These are phyloP conservation scores for Reutealis trisperma DNA, from an alignment of 345 rosid species.

Conservation along the genomic window DNA sequence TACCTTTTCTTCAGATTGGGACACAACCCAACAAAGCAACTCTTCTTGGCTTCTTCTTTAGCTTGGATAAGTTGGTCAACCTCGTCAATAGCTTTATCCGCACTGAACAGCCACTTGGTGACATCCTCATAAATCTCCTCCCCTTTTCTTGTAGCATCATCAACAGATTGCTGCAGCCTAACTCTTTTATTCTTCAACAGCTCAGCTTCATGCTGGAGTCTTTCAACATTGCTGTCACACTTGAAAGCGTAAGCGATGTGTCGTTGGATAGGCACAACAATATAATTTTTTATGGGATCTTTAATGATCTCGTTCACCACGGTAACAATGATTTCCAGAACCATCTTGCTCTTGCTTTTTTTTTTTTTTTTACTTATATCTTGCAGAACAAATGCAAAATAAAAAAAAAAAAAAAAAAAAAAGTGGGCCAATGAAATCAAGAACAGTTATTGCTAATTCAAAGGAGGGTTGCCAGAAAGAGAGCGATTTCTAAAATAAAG, in stretches of 20 bases:
- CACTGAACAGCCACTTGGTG: background rate
- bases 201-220: background rate
- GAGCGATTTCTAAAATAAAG: too few species aligned
- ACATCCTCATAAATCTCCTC: background rate
- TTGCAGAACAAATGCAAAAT: too few species aligned
- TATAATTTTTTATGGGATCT: background rate
- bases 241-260: background rate
- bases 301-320: background rate
- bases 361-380: too few species aligned
- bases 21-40: background rate
- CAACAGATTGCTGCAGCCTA: background rate
- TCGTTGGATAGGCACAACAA: background rate
- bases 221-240: background rate
- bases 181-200: background rate
- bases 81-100: background rate
- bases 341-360: too few species aligned
- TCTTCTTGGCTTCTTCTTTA: background rate
- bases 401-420: too few species aligned
- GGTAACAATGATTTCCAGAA: too few species aligned
- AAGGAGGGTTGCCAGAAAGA: too few species aligned
- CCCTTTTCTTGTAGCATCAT: background rate
- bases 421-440: too few species aligned
- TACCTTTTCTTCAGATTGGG: conserved; percentile 1
- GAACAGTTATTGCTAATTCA: too few species aligned
- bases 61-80: background rate